A percentile compares a stretch with the other conserved stretches of the same genome.
Conservation (phyloP, 208 protist species). For the Acanthamoeba triangularis region DNA sequence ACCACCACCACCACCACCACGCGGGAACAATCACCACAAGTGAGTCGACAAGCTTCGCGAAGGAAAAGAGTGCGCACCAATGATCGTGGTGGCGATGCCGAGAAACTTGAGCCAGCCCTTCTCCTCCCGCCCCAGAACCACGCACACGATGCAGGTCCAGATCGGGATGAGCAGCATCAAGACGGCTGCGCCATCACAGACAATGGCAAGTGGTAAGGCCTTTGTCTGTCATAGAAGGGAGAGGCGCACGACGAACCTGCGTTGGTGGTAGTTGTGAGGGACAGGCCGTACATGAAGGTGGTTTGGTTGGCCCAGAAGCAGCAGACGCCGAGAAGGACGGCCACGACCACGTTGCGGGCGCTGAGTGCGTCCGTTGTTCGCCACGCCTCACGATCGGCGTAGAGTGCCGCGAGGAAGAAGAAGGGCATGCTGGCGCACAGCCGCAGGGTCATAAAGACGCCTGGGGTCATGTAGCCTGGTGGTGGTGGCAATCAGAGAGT, state of each 20-base stretch:
- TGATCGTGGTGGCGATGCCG: not conserved
- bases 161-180: constrained; percentile 16
- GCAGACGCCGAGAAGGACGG: not conserved
- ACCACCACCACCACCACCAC: too few relatives aligned
- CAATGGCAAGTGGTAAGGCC: too few relatives aligned
- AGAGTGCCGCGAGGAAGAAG: constrained; percentile 18
- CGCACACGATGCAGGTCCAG: not conserved
- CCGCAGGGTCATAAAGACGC: constrained; percentile 4
- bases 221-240: too few relatives aligned
- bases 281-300: constrained; percentile 27
- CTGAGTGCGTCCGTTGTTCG: constrained; percentile 14
- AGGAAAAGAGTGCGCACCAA: not conserved
- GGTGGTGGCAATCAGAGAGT: not conserved
- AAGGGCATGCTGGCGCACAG: constrained; percentile 52
- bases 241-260: not conserved
- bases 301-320: constrained; percentile 53
- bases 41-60: too few relatives aligned
- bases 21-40: too few relatives aligned
- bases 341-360: not conserved
- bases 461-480: not conserved
- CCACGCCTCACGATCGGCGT: not conserved
- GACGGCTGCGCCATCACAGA: too few relatives aligned
- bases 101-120: not conserved
- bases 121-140: not conserved
- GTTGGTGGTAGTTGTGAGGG: not conserved